These are phyloP conservation scores for Aspergillus baeticus DNA, from an alignment of 495 filamentous ascomycete species.

Conservation along the genomic window DNA sequence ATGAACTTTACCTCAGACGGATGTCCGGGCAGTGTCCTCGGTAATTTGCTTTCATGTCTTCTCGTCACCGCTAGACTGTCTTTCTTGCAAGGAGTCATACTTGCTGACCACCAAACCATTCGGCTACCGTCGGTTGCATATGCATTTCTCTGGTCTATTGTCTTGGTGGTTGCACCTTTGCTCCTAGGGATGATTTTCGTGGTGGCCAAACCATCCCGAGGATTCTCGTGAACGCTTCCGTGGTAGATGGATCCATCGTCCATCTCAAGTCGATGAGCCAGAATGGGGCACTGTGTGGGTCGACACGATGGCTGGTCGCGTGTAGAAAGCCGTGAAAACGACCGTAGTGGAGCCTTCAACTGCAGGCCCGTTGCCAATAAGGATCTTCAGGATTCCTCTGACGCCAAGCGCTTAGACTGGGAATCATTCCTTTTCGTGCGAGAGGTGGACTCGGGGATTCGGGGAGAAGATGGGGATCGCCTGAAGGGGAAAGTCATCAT, in stretches of 20 bases:
- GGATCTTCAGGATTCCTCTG: constrained; percentile 9
- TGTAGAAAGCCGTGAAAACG: constrained; percentile 1
- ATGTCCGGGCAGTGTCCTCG: background rate
- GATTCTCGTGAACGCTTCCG: constrained; percentile 18
- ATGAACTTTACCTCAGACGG: background rate
- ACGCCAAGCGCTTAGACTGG: background rate
- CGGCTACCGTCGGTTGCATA: background rate
- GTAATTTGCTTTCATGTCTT: background rate
- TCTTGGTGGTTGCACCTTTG: background rate
- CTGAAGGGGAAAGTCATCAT: constrained; percentile 22
- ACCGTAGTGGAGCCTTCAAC: background rate
- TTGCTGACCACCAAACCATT: constrained; percentile 4
- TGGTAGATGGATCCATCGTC: background rate
- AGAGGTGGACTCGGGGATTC: constrained; percentile 17
- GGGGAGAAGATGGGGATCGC: constrained; percentile 5
- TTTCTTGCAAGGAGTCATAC: constrained; percentile 4
- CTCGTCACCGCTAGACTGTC: constrained; percentile 8
- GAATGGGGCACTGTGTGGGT: background rate
- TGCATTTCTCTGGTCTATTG: constrained; percentile 2
- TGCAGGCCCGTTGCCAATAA: constrained; percentile 11
- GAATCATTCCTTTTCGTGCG: constrained; percentile 4
- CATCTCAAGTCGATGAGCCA: background rate
- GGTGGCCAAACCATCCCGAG: background rate
- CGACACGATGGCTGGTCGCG: background rate
- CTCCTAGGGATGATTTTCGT: background rate